Percentiles rank a stretch among this genome's conserved stretches.
Conservation (phyloP, 345 rosid genomes). For the Syzygium oleosum region DNA sequence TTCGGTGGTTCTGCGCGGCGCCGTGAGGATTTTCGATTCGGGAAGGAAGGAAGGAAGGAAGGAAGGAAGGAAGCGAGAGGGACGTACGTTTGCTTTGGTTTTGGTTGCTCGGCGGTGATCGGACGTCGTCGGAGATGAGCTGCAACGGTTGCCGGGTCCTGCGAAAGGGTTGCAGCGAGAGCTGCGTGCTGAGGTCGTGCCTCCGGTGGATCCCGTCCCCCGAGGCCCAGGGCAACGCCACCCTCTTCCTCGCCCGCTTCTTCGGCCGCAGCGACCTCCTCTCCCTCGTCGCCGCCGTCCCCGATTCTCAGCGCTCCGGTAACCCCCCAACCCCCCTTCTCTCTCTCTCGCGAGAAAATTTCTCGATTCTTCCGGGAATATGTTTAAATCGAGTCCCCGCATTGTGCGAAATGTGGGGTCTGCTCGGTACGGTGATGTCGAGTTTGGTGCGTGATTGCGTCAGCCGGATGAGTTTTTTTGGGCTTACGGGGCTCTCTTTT, state of each 20-base stretch:
- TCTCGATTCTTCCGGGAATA: neutral
- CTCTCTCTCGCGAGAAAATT: too few species aligned
- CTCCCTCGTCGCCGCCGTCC: conserved; percentile 67
- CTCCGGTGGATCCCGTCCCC: conserved; percentile 50
- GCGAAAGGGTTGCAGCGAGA: conserved; percentile 79
- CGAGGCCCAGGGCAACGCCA: conserved; percentile 78
- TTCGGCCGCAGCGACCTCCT: conserved; percentile 89
- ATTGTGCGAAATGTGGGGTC: neutral
- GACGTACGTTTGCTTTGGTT: too few species aligned
- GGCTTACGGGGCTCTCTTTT: neutral
- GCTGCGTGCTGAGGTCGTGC: conserved; percentile 65
- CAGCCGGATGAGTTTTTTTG: neutral
- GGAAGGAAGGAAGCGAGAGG: neutral
- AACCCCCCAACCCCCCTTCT: neutral
- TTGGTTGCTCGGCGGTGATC: neutral
- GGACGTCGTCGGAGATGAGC: conserved; percentile 36
- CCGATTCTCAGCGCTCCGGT: conserved; percentile 57
- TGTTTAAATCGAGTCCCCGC: neutral
- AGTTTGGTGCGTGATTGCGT: neutral
- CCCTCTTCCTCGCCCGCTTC: conserved; percentile 81
- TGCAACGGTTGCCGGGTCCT: conserved; percentile 85
- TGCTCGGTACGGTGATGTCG: neutral
- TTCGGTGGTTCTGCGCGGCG: neutral
- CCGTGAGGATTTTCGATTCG: neutral
- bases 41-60: neutral